phyloP scores from a whole-genome alignment of 192 early-diverging fungal species.

The Lobosporangium transversale region DNA sequence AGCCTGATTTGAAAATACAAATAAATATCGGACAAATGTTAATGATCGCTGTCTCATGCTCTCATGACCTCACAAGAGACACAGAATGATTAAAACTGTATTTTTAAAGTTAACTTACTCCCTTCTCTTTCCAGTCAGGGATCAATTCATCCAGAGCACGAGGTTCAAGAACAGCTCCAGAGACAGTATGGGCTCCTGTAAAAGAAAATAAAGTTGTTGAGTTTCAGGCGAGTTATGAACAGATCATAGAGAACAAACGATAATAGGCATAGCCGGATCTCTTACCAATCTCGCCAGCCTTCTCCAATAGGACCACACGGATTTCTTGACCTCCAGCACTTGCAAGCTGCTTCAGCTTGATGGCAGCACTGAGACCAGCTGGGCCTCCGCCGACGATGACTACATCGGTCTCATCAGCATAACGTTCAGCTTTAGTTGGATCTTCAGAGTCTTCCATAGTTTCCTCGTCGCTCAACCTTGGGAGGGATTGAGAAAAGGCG shows the following conservation, averaged over 20 bases:
- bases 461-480: slow-evolving; percentile 25
- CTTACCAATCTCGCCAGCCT: slow-evolving; percentile 90
- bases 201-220: neutral
- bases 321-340: slow-evolving; percentile 83
- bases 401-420: slow-evolving; percentile 92
- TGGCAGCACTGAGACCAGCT: slow-evolving; percentile 93
- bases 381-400: slow-evolving; percentile 97
- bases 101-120: slow-evolving; percentile 58
- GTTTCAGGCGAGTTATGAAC: no score
- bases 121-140: slow-evolving; percentile 97
- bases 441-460: slow-evolving; percentile 59
- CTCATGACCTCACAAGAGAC: no score
- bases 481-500: slow-evolving; percentile 41
- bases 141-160: slow-evolving; percentile 94
- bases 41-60: neutral
- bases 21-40: neutral
- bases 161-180: slow-evolving; percentile 94
- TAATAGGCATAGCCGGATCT: no score
- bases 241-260: no score
- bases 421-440: slow-evolving; percentile 65
- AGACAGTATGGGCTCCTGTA: slow-evolving; percentile 90
- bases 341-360: slow-evolving; percentile 92
- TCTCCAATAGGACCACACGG: slow-evolving; percentile 92
- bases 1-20: slow-evolving; percentile 57
- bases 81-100: no score